Base-by-base conservation (phyloP, 768 basidiomycete species). In the Boletus rubropictus region DNA sequence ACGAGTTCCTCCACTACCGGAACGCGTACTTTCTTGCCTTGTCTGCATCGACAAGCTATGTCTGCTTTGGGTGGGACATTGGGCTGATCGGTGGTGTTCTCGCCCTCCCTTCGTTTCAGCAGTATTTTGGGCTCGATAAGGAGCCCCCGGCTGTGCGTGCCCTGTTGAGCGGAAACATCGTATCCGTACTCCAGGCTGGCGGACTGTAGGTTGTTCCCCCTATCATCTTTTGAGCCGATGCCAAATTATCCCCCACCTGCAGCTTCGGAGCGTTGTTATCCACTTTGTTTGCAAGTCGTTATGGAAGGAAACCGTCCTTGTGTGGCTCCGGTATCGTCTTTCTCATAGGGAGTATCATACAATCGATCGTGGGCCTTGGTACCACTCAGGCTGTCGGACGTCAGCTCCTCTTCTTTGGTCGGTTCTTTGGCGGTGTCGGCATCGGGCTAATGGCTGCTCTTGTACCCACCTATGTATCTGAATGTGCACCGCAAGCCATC, bases 351-450 rank as follows among this genome's bases (percentile, higher is more conserved):
- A 63, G 62, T 20, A 41, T 58, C 17, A 58, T 72, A 42, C 70
- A 72, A 34, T 54, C 61, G 15, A 56, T 64, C 43, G 57, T 63
- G 17, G 67, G 66, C 7, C 51, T 70, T n/a, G 65, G 68, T 22
- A 62, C 53, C 36, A 53, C 59, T 31, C 43, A 55, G 4, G 42
- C 45, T 7, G 49, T 56, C 3, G 66, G 60, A 14, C 53, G 69
- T n/a, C 38, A 62, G 18, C 15, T 69, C 2, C 51, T 69, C 8
- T 69, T 61, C 45, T 56, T 68, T 39, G 54, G 63, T 41, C 71
- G 76, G 8, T 77, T 77, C 65, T 52, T 80, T 0, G 65, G 71
- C 5, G 80, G 78, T 15, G 59, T 78, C 28, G 77, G 78, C 3
- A 66, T 76, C 6, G 72, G 75, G 22, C 35, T 69, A 29, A 61